Evolutionary conservation across 441 rosid species (phyloP).

Genomic region (Manihot esculenta): DNA sequence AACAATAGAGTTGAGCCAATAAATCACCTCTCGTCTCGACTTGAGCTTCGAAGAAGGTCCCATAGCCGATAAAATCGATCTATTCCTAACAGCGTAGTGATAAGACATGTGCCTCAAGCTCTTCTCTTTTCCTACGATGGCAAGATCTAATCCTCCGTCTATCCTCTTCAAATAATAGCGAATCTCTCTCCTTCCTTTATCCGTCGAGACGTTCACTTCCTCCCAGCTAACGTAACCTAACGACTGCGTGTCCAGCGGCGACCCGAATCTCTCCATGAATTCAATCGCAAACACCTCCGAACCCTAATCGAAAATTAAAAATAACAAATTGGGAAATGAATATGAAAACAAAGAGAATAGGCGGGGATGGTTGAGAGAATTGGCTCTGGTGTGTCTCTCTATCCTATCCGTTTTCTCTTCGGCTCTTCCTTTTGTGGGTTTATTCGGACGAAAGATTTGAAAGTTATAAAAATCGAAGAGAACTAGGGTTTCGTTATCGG

Average conservation of each 20-base stretch:
- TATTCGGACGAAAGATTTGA: constrained; percentile 21
- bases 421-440: neutral
- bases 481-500: constrained; percentile 51
- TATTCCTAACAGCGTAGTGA: constrained; percentile 38
- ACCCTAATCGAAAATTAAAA: neutral
- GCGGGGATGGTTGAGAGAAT: neutral
- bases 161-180: constrained; percentile 58
- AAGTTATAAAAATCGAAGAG: constrained; percentile 7
- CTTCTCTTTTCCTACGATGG: constrained; percentile 60
- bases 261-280: constrained; percentile 14
- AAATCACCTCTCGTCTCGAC: constrained; percentile 55
- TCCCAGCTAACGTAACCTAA: constrained; percentile 60
- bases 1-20: constrained; percentile 63
- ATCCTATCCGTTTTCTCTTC: neutral
- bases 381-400: constrained; percentile 14
- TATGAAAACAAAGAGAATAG: neutral
- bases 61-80: constrained; percentile 26
- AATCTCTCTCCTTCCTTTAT: constrained; percentile 56
- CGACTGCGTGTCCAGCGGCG: constrained; percentile 29
- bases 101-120: constrained; percentile 56
- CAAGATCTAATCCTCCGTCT: constrained; percentile 65
- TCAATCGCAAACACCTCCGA: neutral
- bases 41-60: constrained; percentile 38
- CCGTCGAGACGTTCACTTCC: constrained; percentile 49
- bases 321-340: neutral